phyloP scores from a whole-genome alignment of 768 basidiomycete genomes.

The Pilatotrama ljubarskyi region DNA sequence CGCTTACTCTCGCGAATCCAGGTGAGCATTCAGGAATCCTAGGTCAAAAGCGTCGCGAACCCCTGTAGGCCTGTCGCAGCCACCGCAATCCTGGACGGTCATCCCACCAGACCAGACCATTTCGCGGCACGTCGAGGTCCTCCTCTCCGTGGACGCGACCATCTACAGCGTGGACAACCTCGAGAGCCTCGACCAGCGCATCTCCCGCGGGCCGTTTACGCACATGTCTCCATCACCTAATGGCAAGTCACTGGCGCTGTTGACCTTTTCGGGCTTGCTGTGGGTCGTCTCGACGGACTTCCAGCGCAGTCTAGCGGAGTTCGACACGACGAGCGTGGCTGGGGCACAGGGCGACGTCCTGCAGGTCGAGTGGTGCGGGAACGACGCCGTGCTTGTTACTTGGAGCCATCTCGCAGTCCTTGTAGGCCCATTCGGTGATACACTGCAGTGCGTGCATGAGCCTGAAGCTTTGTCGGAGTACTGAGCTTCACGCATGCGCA shows the following conservation, averaged over 20 bases:
- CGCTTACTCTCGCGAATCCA: slow-evolving; percentile 70
- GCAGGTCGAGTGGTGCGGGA: slow-evolving; percentile 94
- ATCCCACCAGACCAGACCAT: slow-evolving; percentile 89
- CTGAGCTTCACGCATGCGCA: slow-evolving; percentile 5
- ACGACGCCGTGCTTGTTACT: slow-evolving; percentile 87
- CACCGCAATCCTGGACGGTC: slow-evolving; percentile 83
- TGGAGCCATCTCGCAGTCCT: slow-evolving; percentile 79
- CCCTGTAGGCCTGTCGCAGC: slow-evolving; percentile 66
- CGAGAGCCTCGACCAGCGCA: slow-evolving; percentile 83
- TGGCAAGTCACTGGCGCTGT: slow-evolving; percentile 85
- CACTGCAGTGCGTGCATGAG: slow-evolving; percentile 61
- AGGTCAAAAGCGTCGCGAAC: background rate
- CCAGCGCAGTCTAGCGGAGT: slow-evolving; percentile 84
- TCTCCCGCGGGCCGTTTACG: slow-evolving; percentile 86
- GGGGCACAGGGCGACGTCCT: slow-evolving; percentile 59
- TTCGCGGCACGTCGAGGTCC: slow-evolving; percentile 86
- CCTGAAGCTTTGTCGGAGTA: background rate
- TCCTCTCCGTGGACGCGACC: slow-evolving; percentile 78
- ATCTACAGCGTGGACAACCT: slow-evolving; percentile 87
- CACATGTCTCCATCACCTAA: slow-evolving; percentile 90
- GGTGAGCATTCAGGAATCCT: slow-evolving; percentile 47
- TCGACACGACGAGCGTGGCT: slow-evolving; percentile 60
- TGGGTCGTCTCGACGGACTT: slow-evolving; percentile 98
- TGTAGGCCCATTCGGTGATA: slow-evolving; percentile 92
- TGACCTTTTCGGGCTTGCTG: slow-evolving; percentile 70